Evolutionary conservation across 805 yeast species (phyloP).

Genomic region (Brettanomyces anomalus): DNA sequence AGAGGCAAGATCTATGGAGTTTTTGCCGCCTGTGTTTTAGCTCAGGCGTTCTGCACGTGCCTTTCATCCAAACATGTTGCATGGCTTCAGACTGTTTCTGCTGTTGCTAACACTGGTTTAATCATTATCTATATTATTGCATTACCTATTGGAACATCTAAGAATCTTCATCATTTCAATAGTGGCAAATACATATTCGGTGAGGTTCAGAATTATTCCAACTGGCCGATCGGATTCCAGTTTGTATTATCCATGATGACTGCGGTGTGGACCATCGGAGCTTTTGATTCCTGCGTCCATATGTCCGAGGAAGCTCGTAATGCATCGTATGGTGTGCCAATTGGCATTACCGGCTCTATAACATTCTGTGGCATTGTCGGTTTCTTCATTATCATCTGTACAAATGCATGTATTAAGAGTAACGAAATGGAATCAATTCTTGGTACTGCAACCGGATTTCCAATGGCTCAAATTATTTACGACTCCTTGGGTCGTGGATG

Average conservation of each 20-base stretch:
- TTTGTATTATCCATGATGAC: constrained; percentile 43
- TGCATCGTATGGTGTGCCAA: constrained; percentile 54
- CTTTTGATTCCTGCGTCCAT: constrained; percentile 65
- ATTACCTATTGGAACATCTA: constrained; percentile 48
- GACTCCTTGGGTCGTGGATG: constrained; percentile 56
- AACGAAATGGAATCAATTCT: constrained; percentile 35
- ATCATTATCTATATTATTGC: constrained; percentile 52
- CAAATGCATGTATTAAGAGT: constrained; percentile 42
- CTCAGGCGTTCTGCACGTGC: constrained; percentile 46
- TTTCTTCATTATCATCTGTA: constrained; percentile 42
- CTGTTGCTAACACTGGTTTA: constrained; percentile 42
- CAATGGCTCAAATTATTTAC: constrained; percentile 55
- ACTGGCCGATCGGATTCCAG: constrained; percentile 56
- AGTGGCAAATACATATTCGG: constrained; percentile 49
- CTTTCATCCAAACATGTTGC: constrained; percentile 50
- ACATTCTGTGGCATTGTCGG: constrained; percentile 52
- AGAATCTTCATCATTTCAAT: constrained; percentile 31
- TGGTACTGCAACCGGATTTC: constrained; percentile 42
- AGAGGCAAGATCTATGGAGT: constrained; percentile 52
- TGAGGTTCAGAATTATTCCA: constrained; percentile 37
- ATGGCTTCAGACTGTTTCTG: constrained; percentile 50
- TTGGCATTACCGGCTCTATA: constrained; percentile 54
- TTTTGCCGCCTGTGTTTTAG: constrained; percentile 48
- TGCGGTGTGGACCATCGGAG: constrained; percentile 68
- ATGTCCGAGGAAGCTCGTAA: constrained; percentile 63